phyloP scores from a whole-genome alignment of 768 basidiomycete genomes.

The Ramaria sp. region DNA sequence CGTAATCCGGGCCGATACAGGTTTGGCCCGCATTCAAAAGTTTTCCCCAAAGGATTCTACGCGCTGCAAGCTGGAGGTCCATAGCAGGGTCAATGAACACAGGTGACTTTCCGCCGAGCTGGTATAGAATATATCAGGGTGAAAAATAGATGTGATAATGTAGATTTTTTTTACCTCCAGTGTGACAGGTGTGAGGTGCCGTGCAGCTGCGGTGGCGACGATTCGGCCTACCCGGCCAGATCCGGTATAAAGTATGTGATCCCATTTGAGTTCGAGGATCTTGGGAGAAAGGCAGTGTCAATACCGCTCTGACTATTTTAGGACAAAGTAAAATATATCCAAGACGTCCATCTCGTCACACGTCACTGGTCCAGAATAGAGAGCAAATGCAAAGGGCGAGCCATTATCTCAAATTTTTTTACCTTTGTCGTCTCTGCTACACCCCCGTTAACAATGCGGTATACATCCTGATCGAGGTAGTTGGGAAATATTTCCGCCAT shows the following conservation, averaged over 20 bases:
- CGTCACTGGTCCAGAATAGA: too few relatives aligned
- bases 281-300: not conserved
- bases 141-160: not conserved
- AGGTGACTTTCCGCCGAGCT: conserved; percentile 14
- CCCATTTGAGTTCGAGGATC: conserved; percentile 69
- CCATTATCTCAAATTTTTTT: too few relatives aligned
- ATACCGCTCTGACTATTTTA: too few relatives aligned
- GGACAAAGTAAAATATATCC: not conserved
- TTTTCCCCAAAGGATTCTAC: conserved; percentile 30
- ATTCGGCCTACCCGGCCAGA: conserved; percentile 15
- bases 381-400: too few relatives aligned
- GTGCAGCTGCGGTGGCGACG: conserved; percentile 17
- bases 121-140: not conserved
- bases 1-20: conserved; percentile 17
- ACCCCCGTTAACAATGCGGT: conserved; percentile 60
- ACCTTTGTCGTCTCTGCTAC: conserved; percentile 53
- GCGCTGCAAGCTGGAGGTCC: conserved; percentile 15
- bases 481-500: conserved; percentile 19
- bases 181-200: conserved; percentile 15
- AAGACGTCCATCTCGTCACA: too few relatives aligned
- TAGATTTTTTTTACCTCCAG: conserved; percentile 16
- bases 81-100: conserved; percentile 15
- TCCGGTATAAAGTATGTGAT: conserved; percentile 25
- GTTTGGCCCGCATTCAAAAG: conserved; percentile 50
- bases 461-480: conserved; percentile 48